phyloP scores from a whole-genome alignment of 768 basidiomycete species.

The Russula griseocarnosa region DNA sequence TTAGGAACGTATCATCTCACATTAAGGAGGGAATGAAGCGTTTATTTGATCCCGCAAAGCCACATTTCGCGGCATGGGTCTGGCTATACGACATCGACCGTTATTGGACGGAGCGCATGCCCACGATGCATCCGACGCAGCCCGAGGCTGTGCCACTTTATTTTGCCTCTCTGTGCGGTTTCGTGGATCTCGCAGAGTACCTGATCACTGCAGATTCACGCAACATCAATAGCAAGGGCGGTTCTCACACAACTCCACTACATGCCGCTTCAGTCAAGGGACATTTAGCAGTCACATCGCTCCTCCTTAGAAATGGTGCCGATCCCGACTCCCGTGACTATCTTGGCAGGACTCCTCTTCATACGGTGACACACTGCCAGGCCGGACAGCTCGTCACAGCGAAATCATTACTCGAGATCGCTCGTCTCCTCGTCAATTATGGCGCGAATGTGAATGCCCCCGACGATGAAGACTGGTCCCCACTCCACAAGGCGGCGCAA shows the following conservation, averaged over 20 bases:
- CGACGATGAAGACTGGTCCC: constrained; percentile 1
- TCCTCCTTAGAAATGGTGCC: constrained; percentile 1
- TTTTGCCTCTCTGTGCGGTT: constrained; percentile 12
- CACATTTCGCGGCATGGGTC: constrained; percentile 13
- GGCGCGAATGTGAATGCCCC: background rate
- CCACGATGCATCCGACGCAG: background rate
- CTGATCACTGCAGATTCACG: background rate
- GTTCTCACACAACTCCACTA: background rate
- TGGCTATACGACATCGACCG: constrained; percentile 13
- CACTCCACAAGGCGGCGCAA: constrained; percentile 7
- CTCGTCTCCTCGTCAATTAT: background rate
- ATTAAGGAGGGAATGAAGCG: background rate
- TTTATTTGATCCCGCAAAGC: constrained; percentile 1
- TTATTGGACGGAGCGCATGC: constrained; percentile 1
- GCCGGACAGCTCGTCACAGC: background rate
- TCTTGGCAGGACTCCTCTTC: background rate
- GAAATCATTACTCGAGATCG: background rate
- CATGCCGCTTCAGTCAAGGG: background rate
- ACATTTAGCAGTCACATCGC: background rate
- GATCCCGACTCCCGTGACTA: background rate
- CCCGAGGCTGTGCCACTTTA: background rate
- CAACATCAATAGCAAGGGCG: background rate
- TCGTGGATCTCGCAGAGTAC: background rate
- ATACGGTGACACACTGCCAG: background rate
- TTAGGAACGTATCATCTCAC: background rate